Evolutionary conservation across 2,329 filamentous ascomycete genomes (phyloP).

Genomic region (Calonectria montana): DNA sequence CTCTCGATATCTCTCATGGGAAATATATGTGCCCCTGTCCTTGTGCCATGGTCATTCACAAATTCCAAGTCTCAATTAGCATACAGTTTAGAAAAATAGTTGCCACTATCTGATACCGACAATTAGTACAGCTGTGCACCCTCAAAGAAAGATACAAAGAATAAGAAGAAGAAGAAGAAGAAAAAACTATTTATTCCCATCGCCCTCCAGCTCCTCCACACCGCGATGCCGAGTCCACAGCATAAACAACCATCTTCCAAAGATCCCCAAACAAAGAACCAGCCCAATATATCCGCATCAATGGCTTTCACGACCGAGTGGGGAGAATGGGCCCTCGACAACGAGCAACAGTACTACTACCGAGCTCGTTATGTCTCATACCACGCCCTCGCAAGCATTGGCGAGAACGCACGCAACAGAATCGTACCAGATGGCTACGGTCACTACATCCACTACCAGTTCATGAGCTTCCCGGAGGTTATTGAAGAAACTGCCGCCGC

Average conservation of each 20-base stretch:
- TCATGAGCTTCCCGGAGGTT: constrained; percentile 25
- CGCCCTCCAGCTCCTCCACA: background rate
- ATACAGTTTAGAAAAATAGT: background rate
- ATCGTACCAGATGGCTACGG: constrained; percentile 32
- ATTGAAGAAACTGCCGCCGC: background rate
- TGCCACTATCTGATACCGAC: background rate
- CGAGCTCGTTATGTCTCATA: constrained; percentile 37
- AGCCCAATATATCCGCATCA: constrained; percentile 4
- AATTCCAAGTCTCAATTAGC: background rate
- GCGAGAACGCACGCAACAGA: constrained; percentile 32
- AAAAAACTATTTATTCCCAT: background rate
- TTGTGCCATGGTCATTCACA: background rate
- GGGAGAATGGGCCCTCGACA: constrained; percentile 33
- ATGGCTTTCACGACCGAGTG: constrained; percentile 15
- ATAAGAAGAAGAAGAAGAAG: too few relatives aligned
- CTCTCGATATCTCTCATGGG: background rate
- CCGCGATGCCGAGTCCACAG: background rate
- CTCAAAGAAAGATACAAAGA: too few relatives aligned
- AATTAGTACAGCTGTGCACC: background rate
- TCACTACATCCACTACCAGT: constrained; percentile 39
- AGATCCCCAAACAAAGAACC: background rate
- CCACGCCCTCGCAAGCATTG: constrained; percentile 26
- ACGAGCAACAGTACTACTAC: constrained; percentile 31
- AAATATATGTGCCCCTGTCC: constrained; percentile 2
- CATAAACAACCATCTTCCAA: background rate